phyloP scores from a whole-genome alignment of 2,329 filamentous ascomycete species.

The Aspergillus transmontanensis region DNA sequence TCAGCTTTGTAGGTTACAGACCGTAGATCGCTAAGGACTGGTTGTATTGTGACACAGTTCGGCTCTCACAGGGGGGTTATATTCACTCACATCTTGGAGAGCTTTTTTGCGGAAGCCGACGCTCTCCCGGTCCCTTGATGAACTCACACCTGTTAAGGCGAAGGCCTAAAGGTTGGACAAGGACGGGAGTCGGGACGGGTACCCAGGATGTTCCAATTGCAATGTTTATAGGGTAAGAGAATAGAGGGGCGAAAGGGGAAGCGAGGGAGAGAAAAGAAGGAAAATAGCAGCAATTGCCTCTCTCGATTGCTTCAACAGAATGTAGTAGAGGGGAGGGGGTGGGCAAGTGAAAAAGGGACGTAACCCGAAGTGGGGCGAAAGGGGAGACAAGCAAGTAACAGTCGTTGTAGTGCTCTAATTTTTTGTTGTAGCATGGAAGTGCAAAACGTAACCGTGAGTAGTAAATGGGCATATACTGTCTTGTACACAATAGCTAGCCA shows the following conservation, averaged over 20 bases:
- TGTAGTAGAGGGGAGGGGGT: not conserved
- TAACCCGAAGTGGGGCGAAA: constrained; percentile 10
- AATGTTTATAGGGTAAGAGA: not conserved
- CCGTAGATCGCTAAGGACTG: not conserved
- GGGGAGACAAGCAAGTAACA: not conserved
- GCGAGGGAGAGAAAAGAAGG: not conserved
- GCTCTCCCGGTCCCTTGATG: constrained; percentile 13
- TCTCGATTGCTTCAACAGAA: constrained; percentile 2
- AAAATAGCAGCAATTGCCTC: constrained; percentile 6
- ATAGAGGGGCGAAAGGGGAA: not conserved
- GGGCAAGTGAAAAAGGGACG: constrained; percentile 6
- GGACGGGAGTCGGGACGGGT: constrained; percentile 4
- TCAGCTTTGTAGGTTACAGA: constrained; percentile 12
- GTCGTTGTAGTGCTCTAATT: not conserved
- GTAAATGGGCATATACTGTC: not conserved
- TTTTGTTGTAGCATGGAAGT: not conserved
- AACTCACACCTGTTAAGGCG: constrained; percentile 8
- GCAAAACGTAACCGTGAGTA: not conserved
- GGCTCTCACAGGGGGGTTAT: not conserved
- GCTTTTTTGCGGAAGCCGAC: constrained; percentile 9
- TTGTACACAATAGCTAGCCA: not conserved
- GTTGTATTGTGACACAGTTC: no score
- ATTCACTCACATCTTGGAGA: constrained; percentile 26
- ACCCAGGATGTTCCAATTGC: constrained; percentile 8
- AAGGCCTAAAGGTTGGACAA: constrained; percentile 1